Evolutionary conservation across 164 flowering plant genomes (phyloP), one percentile per base, ranked within the genome.

Genomic region (Dillenia suffruticosa): DNA sequence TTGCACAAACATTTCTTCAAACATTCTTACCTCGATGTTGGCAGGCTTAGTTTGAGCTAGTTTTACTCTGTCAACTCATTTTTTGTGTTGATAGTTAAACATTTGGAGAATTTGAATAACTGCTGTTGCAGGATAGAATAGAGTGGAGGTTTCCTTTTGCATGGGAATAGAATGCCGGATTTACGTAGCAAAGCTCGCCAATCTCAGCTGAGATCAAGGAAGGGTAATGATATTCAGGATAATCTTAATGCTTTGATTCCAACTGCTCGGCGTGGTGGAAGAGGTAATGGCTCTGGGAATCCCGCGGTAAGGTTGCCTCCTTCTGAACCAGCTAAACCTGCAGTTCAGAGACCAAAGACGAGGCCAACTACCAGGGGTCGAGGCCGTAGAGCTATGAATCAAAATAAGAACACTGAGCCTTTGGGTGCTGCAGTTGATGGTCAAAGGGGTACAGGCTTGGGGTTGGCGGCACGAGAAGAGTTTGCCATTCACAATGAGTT

Each of bases 161-260:
- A 74, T 74, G 72, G 76, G 63, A 61, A 67, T 59, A 78, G 66
- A 58, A 78, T 76, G 78, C 77, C 77, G n/a, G 77, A 76, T 70
- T 67, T 74, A 63, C 61, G 77, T 68, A 66, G 80, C 61, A 80
- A 77, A 68, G 72, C 68, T 59, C 74, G 76, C 13, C 74, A 77
- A 56, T 46, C 63, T 49, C 70, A 63, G 17, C 24, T 71, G 54
- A 63, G 61, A 58, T 74, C 70, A 57, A 76, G 76, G 62, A 78
- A 72, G 70, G 61, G 65, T 44, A 68, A 67, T 52, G 68, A 67
- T 57, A 47, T 51, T 52, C 64, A 74, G 19, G 72, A 79, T 13
- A 24, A 49, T 67, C 61, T 65, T 57, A 66, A 66, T 65, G 61
- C 10, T 48, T 17, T 76, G 58, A 58, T 47, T 59, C 70, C 77